Percentiles rank a stretch among this genome's conserved stretches.
Conservation (phyloP, 2,329 filamentous ascomycete species). For the Calonectria hongkongensis region DNA sequence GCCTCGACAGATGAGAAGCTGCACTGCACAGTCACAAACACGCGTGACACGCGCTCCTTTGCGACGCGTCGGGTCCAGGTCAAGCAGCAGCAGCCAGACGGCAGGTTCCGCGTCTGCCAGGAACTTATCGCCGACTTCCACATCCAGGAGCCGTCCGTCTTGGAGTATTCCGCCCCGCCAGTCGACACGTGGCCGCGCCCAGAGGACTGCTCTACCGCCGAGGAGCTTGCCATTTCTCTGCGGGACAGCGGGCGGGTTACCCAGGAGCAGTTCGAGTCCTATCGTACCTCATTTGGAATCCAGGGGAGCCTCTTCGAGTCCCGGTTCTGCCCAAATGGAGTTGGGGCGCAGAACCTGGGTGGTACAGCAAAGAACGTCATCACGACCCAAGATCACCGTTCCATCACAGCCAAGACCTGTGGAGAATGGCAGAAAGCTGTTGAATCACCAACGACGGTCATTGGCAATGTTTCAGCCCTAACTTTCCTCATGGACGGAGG, state of each 20-base stretch:
- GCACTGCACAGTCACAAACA: constrained; percentile 58
- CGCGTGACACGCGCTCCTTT: constrained; percentile 68
- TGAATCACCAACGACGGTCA: constrained; percentile 45
- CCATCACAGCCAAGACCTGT: constrained; percentile 60
- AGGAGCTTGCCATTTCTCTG: constrained; percentile 40
- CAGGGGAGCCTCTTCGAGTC: constrained; percentile 59
- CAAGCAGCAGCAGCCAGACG: constrained; percentile 62
- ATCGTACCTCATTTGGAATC: constrained; percentile 56
- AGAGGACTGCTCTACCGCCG: constrained; percentile 49
- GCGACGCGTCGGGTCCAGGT: constrained; percentile 68
- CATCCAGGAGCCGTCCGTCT: constrained; percentile 58
- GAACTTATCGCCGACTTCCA: constrained; percentile 69
- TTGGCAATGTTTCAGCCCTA: constrained; percentile 61
- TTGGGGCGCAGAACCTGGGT: constrained; percentile 65
- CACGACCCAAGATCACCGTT: constrained; percentile 58
- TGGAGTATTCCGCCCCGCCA: constrained; percentile 64
- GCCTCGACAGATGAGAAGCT: constrained; percentile 63
- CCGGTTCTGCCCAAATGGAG: constrained; percentile 61
- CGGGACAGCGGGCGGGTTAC: constrained; percentile 52
- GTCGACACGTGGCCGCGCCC: constrained; percentile 55
- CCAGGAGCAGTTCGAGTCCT: constrained; percentile 47
- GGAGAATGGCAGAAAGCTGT: constrained; percentile 65
- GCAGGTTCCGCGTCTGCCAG: constrained; percentile 61
- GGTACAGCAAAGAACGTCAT: constrained; percentile 63
- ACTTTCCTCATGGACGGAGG: constrained; percentile 67